A percentile compares a stretch with the other conserved stretches of the same genome.
Conservation (phyloP, 306 rosid genomes). For the Inga leiocalycina region DNA sequence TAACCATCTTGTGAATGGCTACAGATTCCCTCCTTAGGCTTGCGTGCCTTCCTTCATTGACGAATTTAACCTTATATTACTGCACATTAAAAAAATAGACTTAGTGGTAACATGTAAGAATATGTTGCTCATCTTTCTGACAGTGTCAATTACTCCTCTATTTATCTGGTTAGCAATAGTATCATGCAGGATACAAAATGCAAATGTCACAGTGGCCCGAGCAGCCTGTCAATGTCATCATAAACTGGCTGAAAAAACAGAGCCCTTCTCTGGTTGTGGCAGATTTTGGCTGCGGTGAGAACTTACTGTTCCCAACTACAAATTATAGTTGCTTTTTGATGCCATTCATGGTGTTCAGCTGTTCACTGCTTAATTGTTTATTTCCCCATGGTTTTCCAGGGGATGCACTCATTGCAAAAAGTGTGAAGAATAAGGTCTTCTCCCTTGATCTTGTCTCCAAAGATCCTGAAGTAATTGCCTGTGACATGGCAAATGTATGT, state of each 20-base stretch:
- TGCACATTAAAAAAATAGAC: constrained; percentile 1
- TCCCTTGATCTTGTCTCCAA: constrained; percentile 90
- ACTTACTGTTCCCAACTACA: constrained; percentile 1
- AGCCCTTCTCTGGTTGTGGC: constrained; percentile 76
- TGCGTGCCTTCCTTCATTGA: no score
- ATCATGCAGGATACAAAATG: constrained; percentile 91
- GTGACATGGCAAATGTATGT: constrained; percentile 91
- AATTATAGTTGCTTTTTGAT: background rate
- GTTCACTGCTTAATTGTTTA: constrained; percentile 18
- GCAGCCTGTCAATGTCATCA: constrained; percentile 78
- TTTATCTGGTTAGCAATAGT: constrained; percentile 56
- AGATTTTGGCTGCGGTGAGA: constrained; percentile 98
- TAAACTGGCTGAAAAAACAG: constrained; percentile 77
- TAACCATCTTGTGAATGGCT: no score
- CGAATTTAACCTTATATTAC: background rate
- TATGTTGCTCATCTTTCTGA: constrained; percentile 26
- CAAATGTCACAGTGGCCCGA: constrained; percentile 98
- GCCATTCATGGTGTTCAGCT: background rate
- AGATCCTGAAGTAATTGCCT: constrained; percentile 78
- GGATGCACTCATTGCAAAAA: constrained; percentile 84
- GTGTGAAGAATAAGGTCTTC: constrained; percentile 80
- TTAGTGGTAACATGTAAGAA: background rate
- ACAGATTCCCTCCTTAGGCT: no score
- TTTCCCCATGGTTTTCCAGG: constrained; percentile 53
- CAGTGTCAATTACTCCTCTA: constrained; percentile 32